Evolutionary conservation across 352 stramenopile species (phyloP).

Genomic region (Phytophthora pistaciae): DNA sequence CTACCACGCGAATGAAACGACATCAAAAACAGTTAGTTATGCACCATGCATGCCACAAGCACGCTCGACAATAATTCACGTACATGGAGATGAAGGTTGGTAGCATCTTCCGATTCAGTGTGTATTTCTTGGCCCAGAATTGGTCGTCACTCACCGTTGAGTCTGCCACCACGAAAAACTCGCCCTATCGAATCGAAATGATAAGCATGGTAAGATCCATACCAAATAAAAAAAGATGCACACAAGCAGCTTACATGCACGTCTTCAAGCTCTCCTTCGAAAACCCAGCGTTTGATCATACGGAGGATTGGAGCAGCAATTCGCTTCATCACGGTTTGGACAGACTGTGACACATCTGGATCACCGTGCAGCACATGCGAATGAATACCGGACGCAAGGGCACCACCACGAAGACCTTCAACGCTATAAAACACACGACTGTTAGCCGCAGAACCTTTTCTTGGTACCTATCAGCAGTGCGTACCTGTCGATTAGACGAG

Average conservation of each 20-base stretch:
- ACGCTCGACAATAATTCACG: conserved; percentile 7
- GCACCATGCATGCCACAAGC: not conserved
- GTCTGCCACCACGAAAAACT: conserved; percentile 90
- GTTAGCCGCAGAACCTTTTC: not conserved
- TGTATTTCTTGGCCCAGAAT: conserved; percentile 90
- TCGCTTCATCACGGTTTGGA: conserved; percentile 84
- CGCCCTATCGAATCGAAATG: conserved; percentile 47
- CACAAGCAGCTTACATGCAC: conserved; percentile 63
- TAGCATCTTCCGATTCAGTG: conserved; percentile 86
- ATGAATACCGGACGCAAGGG: conserved; percentile 91
- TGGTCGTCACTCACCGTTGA: conserved; percentile 80
- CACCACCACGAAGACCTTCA: conserved; percentile 86
- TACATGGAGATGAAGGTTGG: conserved; percentile 90
- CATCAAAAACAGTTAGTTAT: not conserved
- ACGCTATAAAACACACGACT: conserved; percentile 49
- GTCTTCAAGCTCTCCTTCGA: conserved; percentile 90
- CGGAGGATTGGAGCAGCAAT: conserved; percentile 84
- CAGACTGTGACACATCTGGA: conserved; percentile 71
- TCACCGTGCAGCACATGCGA: conserved; percentile 94
- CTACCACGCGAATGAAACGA: conserved; percentile 31
- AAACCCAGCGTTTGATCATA: conserved; percentile 91
- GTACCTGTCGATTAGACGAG: conserved; percentile 89
- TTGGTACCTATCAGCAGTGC: not conserved
- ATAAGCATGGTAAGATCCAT: not conserved
- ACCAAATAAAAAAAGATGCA: not conserved